Base-by-base conservation (phyloP, 2,329 filamentous ascomycete genomes). In the Fusarium sp. region DNA sequence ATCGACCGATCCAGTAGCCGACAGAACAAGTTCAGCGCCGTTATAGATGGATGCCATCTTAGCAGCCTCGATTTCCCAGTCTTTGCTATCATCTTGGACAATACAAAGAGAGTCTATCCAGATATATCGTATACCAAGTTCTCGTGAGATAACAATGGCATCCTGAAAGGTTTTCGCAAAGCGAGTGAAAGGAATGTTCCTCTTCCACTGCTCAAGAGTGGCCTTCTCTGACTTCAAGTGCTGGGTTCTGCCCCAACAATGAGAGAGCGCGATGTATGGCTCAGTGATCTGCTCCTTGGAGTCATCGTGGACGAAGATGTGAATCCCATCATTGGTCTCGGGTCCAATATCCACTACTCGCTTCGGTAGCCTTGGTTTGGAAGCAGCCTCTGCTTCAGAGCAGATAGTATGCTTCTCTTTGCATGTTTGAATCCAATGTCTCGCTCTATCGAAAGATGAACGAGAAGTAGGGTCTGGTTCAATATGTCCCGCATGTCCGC, bases 91-190 rank as follows among this genome's bases (percentile, higher is more conserved):
- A 38, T 75, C 71, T 43, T 78, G 76, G 13, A 77, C 49, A 10
- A 77, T 77, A 6, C 75, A 77, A 2, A 76, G 64, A 0, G 75
- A 74, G 16, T 76, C 75, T 46, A 76, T 76, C 75, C 75, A 77
- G 6, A 76, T 13, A 40, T 77, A 77, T 0, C 30, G 63, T 18
- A 76, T 65, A 1, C 72, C 68, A 3, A 76, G 18, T 3, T 64
- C 54, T 25, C 74, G 69, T 0, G 72, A 65, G 7, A 74, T 70
- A 0, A 24, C 34, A 1, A 74, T 41, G 2, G 71, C 68, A 25
- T 75, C 71, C 34, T 72, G 65, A 4, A 75, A 75, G 1, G 71
- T 75, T 13, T 57, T 56, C 2, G 71, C 60, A 18, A 73, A 65
- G 0, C 43, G 22, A 2, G n/a, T 4, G 8, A 74, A 72, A 0